Conservation (phyloP, 768 basidiomycete species). For the Asterophora lycoperdoides region DNA sequence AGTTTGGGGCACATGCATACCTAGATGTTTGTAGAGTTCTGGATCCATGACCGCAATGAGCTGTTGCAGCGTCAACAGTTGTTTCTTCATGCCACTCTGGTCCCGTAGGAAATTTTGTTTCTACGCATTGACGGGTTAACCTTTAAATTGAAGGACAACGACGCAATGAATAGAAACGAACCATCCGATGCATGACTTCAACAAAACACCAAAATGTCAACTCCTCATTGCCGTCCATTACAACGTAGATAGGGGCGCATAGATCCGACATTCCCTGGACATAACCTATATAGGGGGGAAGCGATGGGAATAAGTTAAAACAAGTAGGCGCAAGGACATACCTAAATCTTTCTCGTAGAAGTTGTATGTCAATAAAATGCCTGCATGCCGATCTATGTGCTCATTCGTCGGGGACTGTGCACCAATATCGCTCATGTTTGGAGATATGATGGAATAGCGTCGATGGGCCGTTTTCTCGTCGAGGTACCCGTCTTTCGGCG, state of each 20-base stretch:
- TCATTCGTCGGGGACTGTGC: conserved; percentile 88
- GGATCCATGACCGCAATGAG: conserved; percentile 94
- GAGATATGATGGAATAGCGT: conserved; percentile 71
- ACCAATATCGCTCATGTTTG: conserved; percentile 67
- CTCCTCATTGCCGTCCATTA: conserved; percentile 84
- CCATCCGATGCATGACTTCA: conserved; percentile 93
- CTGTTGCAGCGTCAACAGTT: conserved; percentile 84
- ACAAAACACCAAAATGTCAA: conserved; percentile 97
- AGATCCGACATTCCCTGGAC: conserved; percentile 99
- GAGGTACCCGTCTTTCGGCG: conserved; percentile 29
- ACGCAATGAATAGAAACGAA: conserved; percentile 30
- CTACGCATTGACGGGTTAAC: conserved; percentile 34
- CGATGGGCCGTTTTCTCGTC: conserved; percentile 54
- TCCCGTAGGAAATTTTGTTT: conserved; percentile 94
- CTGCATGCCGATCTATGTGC: conserved; percentile 84
- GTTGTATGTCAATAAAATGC: conserved; percentile 87
- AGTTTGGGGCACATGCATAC: conserved; percentile 31
- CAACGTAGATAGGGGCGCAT: conserved; percentile 89
- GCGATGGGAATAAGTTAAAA: conserved; percentile 1
- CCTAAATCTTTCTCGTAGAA: conserved; percentile 86
- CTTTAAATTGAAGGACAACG: conserved; percentile 1
- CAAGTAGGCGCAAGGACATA: conserved; percentile 33
- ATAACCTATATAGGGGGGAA: conserved; percentile 55
- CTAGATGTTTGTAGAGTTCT: conserved; percentile 87
- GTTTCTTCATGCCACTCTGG: conserved; percentile 97